These are phyloP conservation scores for Acanthamoeba quina DNA, from an alignment of 208 protist species.

Conservation along the genomic window DNA sequence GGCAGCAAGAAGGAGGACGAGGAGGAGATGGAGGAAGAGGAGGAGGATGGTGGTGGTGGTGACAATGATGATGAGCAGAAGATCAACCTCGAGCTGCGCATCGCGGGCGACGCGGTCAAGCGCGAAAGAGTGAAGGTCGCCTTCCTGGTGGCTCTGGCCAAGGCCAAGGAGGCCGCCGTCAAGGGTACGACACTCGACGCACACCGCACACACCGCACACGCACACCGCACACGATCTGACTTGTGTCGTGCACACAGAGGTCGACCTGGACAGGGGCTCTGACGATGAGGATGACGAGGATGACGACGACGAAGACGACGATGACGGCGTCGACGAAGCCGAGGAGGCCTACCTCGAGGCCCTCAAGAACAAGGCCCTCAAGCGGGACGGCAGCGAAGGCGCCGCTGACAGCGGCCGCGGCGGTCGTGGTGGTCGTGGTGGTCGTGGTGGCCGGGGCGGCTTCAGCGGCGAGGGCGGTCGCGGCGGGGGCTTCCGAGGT, in stretches of 20 bases:
- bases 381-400: constrained; percentile 23
- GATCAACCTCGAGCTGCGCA: constrained; percentile 13
- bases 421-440: background rate
- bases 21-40: background rate
- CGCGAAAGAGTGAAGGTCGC: constrained; percentile 16
- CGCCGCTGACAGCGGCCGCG: background rate
- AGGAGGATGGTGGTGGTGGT: background rate
- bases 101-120: constrained; percentile 18
- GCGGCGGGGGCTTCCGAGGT: background rate
- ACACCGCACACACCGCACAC: background rate
- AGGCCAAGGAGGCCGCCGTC: constrained; percentile 21
- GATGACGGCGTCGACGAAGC: background rate
- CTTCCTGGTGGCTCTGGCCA: constrained; percentile 25
- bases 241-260: background rate
- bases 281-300: constrained; percentile 13
- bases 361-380: constrained; percentile 55
- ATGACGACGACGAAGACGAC: background rate
- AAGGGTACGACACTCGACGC: background rate
- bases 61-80: constrained; percentile 18
- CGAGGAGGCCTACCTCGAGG: constrained; percentile 39
- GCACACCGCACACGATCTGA: background rate
- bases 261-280: background rate
- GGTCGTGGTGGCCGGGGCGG: background rate
- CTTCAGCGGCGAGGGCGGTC: background rate
- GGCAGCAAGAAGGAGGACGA: background rate